Evolutionary conservation across 345 rosid genomes (phyloP).

Genomic region (Pugionium cornutum): DNA sequence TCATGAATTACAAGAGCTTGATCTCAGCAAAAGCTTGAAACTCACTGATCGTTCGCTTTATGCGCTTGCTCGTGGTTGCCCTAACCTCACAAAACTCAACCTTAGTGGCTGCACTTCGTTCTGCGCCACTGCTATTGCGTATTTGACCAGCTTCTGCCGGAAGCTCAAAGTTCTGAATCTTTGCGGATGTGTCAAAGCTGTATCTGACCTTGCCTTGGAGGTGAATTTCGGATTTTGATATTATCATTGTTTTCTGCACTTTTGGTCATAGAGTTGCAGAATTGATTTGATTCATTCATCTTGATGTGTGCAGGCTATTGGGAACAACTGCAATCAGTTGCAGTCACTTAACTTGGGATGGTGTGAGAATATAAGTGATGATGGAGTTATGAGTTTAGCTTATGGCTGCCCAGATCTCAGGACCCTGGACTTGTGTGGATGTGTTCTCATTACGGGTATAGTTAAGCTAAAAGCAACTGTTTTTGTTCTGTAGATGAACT

Average conservation of each 20-base stretch:
- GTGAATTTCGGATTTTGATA: slow-evolving; percentile 21
- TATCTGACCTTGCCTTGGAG: slow-evolving; percentile 80
- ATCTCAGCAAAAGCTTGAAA: slow-evolving; percentile 94
- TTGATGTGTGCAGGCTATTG: slow-evolving; percentile 66
- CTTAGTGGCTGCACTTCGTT: slow-evolving; percentile 88
- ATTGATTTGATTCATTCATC: too few relatives aligned
- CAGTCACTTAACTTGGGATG: slow-evolving; percentile 87
- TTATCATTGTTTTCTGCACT: too few relatives aligned
- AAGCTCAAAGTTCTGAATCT: slow-evolving; percentile 74
- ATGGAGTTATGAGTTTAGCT: slow-evolving; percentile 84
- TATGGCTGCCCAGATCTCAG: slow-evolving; percentile 87
- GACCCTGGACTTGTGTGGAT: slow-evolving; percentile 79
- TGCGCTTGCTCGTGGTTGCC: slow-evolving; percentile 83
- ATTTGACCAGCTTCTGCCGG: slow-evolving; percentile 57
- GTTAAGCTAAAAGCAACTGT: too few relatives aligned
- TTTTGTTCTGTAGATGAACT: too few relatives aligned
- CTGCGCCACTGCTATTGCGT: slow-evolving; percentile 61
- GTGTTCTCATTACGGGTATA: slow-evolving; percentile 80
- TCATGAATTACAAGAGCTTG: slow-evolving; percentile 81
- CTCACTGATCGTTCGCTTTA: slow-evolving; percentile 68
- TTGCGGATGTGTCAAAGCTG: slow-evolving; percentile 88
- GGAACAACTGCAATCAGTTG: slow-evolving; percentile 67
- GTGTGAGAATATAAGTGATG: slow-evolving; percentile 88
- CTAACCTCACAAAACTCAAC: slow-evolving; percentile 78
- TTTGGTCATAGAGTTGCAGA: too few relatives aligned